A percentile compares a stretch with the other conserved stretches of the same genome.
phyloP scores from a whole-genome alignment of 1,139 yeast genomes.

The Suhomyces bolitotheri region DNA sequence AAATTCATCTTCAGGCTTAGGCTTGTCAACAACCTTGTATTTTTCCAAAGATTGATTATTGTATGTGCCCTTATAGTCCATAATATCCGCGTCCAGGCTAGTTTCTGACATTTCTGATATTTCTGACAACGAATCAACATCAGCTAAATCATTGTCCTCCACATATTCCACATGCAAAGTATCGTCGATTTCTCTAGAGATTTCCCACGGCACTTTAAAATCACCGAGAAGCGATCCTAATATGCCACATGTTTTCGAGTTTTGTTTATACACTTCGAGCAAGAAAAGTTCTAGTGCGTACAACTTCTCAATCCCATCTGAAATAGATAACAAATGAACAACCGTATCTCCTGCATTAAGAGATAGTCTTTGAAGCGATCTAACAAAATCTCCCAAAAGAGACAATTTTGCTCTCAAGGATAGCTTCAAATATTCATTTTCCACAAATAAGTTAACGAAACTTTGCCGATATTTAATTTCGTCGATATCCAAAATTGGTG shows the following conservation, averaged over 20 bases:
- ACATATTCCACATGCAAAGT: slow-evolving; percentile 26
- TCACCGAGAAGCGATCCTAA: slow-evolving; percentile 22
- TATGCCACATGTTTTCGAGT: slow-evolving; percentile 12
- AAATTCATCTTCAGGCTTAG: slow-evolving; percentile 6
- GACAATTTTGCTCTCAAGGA: slow-evolving; percentile 27
- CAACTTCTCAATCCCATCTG: slow-evolving; percentile 35
- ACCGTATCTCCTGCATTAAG: slow-evolving; percentile 39
- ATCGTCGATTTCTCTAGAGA: slow-evolving; percentile 28
- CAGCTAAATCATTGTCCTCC: slow-evolving; percentile 5
- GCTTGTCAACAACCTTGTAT: slow-evolving; percentile 16
- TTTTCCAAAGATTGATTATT: slow-evolving; percentile 24
- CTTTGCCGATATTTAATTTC: slow-evolving; percentile 64
- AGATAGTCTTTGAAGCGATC: slow-evolving; percentile 40
- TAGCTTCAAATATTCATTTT: slow-evolving; percentile 37
- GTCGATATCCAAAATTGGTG: slow-evolving; percentile 65
- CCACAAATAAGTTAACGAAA: slow-evolving; percentile 55
- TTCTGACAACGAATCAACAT: background rate
- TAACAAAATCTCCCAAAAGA: slow-evolving; percentile 39
- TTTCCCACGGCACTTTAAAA: slow-evolving; percentile 31
- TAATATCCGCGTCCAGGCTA: background rate
- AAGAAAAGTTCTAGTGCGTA: slow-evolving; percentile 26
- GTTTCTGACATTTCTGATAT: background rate
- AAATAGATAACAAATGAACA: slow-evolving; percentile 30
- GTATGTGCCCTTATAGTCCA: slow-evolving; percentile 17
- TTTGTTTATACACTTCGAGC: slow-evolving; percentile 16